Evolutionary conservation across 352 stramenopile genomes (phyloP).

Genomic region (Pythium utonaiense): DNA sequence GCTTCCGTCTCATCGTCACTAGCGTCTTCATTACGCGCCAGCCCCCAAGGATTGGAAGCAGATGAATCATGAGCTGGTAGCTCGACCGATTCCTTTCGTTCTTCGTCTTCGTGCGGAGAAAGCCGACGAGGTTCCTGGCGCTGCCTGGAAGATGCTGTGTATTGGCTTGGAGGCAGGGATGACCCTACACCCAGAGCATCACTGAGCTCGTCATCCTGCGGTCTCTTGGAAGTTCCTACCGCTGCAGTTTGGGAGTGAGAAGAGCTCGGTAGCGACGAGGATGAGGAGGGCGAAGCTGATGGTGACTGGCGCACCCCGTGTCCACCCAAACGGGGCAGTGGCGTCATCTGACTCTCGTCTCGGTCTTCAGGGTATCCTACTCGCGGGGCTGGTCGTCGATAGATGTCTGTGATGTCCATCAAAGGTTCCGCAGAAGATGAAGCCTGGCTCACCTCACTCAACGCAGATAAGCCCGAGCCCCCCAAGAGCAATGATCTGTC

Average conservation of each 20-base stretch:
- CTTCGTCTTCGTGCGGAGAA: constrained; percentile 11
- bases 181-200: constrained; percentile 44
- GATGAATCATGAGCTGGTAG: background rate
- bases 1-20: background rate
- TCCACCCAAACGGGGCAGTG: too few species aligned
- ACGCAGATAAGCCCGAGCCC: constrained; percentile 33
- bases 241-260: constrained; percentile 2
- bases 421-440: background rate
- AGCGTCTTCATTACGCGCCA: background rate
- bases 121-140: constrained; percentile 12
- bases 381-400: background rate
- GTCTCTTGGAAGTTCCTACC: background rate
- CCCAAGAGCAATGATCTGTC: constrained; percentile 55
- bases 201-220: constrained; percentile 53
- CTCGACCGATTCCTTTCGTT: constrained; percentile 8
- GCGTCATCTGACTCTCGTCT: too few species aligned
- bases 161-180: background rate
- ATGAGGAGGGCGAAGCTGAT: constrained; percentile 10
- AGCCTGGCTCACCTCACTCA: constrained; percentile 12
- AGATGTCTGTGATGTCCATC: background rate
- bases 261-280: background rate
- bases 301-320: too few species aligned
- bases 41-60: constrained; percentile 14
- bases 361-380: too few species aligned
- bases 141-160: background rate